phyloP scores from a whole-genome alignment of 2,329 filamentous ascomycete species.

The Diaporthe citrichinensis region DNA sequence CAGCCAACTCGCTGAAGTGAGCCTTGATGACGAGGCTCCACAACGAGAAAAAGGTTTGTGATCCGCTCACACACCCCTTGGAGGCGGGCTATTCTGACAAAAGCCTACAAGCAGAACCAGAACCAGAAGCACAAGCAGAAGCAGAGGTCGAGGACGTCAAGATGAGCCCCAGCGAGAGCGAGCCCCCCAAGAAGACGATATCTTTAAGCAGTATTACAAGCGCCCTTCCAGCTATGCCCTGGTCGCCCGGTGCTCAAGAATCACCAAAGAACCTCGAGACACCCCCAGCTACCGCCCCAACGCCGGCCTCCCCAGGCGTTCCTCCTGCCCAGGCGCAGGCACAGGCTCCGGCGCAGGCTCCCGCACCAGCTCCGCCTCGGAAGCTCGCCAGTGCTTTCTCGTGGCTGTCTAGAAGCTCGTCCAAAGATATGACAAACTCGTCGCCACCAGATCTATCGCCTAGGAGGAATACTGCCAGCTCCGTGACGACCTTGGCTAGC shows the following conservation, averaged over 20 bases:
- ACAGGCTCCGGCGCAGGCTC: conserved; percentile 51
- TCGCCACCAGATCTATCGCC: conserved; percentile 64
- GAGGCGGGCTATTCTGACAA: conserved; percentile 38
- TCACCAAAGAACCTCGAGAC: conserved; percentile 58
- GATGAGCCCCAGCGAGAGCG: conserved; percentile 55
- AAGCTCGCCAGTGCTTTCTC: conserved; percentile 92
- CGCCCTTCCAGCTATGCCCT: conserved; percentile 79
- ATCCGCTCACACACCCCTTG: not conserved
- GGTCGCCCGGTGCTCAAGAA: conserved; percentile 72
- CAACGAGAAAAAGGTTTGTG: conserved; percentile 46
- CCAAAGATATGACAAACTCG: conserved; percentile 69
- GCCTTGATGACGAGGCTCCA: conserved; percentile 72
- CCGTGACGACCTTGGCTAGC: conserved; percentile 82
- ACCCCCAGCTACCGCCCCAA: conserved; percentile 49
- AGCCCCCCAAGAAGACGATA: conserved; percentile 70
- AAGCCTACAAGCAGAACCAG: not conserved
- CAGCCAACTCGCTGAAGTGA: conserved; percentile 70
- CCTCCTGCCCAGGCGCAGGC: conserved; percentile 44
- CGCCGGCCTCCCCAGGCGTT: conserved; percentile 50
- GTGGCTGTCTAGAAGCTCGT: conserved; percentile 81
- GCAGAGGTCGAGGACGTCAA: conserved; percentile 45
- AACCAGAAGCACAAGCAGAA: conserved; percentile 22
- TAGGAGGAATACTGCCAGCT: conserved; percentile 83
- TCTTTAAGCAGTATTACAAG: conserved; percentile 80
- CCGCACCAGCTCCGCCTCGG: conserved; percentile 63